Conservation (phyloP, 768 basidiomycete genomes). For the Suillus fuscotomentosus region DNA sequence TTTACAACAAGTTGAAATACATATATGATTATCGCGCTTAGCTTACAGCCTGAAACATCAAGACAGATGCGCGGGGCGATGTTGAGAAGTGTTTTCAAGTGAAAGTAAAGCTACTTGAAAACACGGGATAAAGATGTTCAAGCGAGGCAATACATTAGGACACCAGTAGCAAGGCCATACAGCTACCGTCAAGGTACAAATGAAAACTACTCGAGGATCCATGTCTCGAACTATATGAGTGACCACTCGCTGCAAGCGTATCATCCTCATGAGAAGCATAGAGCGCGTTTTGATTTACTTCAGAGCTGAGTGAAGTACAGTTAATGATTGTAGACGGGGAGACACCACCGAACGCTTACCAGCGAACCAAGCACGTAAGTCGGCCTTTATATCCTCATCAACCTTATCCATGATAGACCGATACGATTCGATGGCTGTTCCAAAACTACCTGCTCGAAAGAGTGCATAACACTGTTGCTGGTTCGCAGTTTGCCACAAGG, state of each 20-base stretch:
- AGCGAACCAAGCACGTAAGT: neutral
- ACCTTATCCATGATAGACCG: neutral
- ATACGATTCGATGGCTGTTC: neutral
- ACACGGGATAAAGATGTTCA: no score
- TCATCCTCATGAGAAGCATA: neutral
- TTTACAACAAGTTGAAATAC: no score
- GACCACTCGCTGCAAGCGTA: neutral
- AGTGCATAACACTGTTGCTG: neutral
- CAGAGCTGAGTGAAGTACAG: neutral
- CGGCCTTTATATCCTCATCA: neutral
- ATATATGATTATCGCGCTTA: no score
- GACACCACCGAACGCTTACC: neutral
- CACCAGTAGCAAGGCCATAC: neutral
- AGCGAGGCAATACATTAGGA: no score
- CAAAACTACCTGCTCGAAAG: neutral
- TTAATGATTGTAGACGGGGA: neutral
- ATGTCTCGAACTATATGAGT: neutral
- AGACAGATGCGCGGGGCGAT: no score
- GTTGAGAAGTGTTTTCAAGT: no score
- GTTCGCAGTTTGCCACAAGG: neutral
- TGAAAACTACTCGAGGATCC: neutral
- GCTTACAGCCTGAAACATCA: no score
- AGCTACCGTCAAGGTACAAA: neutral
- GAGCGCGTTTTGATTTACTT: neutral
- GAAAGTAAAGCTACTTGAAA: no score